Conservation (phyloP, 768 basidiomycete genomes). For the Lactarius sanguifluus region DNA sequence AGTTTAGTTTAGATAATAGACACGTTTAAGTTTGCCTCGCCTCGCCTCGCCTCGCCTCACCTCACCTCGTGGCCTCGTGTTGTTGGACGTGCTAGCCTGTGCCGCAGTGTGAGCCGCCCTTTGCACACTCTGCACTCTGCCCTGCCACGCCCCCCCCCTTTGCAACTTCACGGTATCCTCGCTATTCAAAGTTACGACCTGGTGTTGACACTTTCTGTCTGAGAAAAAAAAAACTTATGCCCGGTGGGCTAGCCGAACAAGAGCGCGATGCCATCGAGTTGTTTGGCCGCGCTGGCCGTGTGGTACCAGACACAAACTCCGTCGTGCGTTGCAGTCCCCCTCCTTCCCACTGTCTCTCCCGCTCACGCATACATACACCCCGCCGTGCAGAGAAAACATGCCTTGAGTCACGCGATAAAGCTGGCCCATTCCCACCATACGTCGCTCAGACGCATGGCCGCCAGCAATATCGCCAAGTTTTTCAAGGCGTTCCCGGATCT, state of each 20-base stretch:
- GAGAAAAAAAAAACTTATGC: background rate
- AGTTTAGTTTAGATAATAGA: background rate
- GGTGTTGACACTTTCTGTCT: background rate
- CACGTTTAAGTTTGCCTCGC: background rate
- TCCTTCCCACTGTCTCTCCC: slow-evolving; percentile 5
- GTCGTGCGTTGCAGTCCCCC: slow-evolving; percentile 38
- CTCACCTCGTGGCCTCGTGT: background rate
- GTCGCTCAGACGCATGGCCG: slow-evolving; percentile 55
- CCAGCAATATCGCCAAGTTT: slow-evolving; percentile 54
- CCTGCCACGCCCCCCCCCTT: background rate
- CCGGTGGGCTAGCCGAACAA: slow-evolving; percentile 34
- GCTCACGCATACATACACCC: slow-evolving; percentile 1
- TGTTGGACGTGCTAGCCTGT: too few relatives aligned
- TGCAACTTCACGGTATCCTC: background rate
- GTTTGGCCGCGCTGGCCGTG: slow-evolving; percentile 47
- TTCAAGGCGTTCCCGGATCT: slow-evolving; percentile 68
- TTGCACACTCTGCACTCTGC: background rate
- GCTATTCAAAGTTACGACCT: background rate
- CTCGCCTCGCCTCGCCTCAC: background rate
- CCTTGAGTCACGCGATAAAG: slow-evolving; percentile 53
- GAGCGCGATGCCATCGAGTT: slow-evolving; percentile 42
- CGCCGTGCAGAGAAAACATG: slow-evolving; percentile 47
- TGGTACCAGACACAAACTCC: slow-evolving; percentile 40
- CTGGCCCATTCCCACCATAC: slow-evolving; percentile 50
- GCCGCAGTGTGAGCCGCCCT: background rate